Conservation (phyloP, 257 asterid species). For the Nemophila menziesii region DNA sequence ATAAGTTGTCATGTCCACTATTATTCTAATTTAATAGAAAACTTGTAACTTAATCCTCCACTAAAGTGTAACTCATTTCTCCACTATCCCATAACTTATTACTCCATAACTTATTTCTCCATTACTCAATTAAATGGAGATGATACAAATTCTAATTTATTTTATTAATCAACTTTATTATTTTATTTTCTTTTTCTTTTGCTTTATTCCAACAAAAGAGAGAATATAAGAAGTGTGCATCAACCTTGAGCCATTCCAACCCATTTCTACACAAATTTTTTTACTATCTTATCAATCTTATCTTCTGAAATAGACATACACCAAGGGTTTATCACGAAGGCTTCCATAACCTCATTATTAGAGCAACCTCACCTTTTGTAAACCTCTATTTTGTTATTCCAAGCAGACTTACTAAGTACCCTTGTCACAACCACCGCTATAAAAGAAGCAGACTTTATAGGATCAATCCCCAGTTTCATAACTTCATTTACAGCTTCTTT, state of each 20-base stretch:
- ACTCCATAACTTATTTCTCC: too few species aligned
- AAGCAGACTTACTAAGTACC: not conserved
- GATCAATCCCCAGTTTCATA: slow-evolving; percentile 17
- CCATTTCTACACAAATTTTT: slow-evolving; percentile 15
- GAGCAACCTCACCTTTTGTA: slow-evolving; percentile 18
- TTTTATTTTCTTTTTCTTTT: too few species aligned
- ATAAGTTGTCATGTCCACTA: too few species aligned
- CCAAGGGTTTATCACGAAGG: too few species aligned
- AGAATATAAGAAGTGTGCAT: not conserved
- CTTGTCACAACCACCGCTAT: slow-evolving; percentile 10
- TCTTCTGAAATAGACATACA: slow-evolving; percentile 13
- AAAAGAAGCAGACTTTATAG: slow-evolving; percentile 4
- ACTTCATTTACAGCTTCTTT: slow-evolving; percentile 3
- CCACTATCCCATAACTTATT: too few species aligned
- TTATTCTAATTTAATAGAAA: too few species aligned
- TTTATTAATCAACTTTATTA: too few species aligned
- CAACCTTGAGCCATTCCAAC: slow-evolving; percentile 4
- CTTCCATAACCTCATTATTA: slow-evolving; percentile 8
- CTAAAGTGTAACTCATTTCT: too few species aligned
- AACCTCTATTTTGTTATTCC: slow-evolving; percentile 2
- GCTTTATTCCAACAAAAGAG: too few species aligned
- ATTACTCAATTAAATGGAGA: too few species aligned
- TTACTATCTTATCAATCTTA: slow-evolving; percentile 9
- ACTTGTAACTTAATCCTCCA: too few species aligned
- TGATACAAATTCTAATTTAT: too few species aligned